A percentile compares a stretch with the other conserved stretches of the same genome.
Conservation (phyloP, 495 filamentous ascomycete species). For the Hypoxylon perforatum region DNA sequence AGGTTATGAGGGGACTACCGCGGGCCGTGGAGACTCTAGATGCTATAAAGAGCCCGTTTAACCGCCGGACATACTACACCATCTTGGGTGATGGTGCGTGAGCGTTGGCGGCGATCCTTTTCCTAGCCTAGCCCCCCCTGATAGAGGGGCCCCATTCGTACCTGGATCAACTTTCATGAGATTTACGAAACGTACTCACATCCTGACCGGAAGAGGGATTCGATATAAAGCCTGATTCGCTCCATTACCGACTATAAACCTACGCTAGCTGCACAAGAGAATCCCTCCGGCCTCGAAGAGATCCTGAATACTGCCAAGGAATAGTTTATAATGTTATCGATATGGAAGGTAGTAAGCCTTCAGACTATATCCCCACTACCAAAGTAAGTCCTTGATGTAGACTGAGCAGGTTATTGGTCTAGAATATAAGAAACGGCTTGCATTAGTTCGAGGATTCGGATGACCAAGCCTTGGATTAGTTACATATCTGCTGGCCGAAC, state of each 20-base stretch:
- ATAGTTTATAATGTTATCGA: constrained; percentile 5
- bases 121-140: background rate
- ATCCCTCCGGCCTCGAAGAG: constrained; percentile 3
- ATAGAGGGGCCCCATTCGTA: background rate
- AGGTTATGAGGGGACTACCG: background rate
- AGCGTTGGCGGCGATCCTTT: constrained; percentile 7
- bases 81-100: background rate
- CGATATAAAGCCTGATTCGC: background rate
- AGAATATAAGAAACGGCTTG: background rate
- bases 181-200: background rate
- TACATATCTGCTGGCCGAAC: background rate
- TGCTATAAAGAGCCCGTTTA: background rate
- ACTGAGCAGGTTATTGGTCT: background rate
- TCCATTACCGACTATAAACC: constrained; percentile 5
- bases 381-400: background rate
- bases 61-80: background rate
- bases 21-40: constrained; percentile 1
- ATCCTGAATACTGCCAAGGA: background rate
- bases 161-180: background rate
- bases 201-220: constrained; percentile 1
- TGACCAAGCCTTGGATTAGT: background rate
- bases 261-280: constrained; percentile 3
- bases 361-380: constrained; percentile 6
- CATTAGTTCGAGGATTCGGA: background rate
- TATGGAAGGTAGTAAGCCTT: constrained; percentile 19